Percentiles rank a stretch among this genome's conserved stretches.
phyloP scores from a whole-genome alignment of 371 early-diverging fungal genomes.

The Syncephalastrum racemosum region DNA sequence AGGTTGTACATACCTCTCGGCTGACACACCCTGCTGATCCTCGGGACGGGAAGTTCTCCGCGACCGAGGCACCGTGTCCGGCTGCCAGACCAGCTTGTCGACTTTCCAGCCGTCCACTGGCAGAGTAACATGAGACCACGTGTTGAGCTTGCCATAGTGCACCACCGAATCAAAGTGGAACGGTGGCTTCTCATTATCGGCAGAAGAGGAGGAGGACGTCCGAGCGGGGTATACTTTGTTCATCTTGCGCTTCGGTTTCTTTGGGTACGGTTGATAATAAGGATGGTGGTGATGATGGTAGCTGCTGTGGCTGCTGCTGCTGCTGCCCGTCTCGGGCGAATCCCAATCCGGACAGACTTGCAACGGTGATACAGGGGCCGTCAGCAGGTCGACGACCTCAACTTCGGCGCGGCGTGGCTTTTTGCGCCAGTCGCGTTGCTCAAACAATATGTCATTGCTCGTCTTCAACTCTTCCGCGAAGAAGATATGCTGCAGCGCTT shows the following conservation, averaged over 20 bases:
- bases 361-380: conserved; percentile 8
- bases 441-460: background rate
- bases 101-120: too few species aligned
- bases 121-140: conserved; percentile 8
- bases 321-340: background rate
- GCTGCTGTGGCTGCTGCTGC: conserved; percentile 1
- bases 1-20: too few species aligned
- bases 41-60: too few species aligned
- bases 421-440: conserved; percentile 4
- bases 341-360: conserved; percentile 18
- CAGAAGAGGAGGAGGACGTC: too few species aligned
- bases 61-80: too few species aligned
- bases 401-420: conserved; percentile 4
- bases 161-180: conserved; percentile 12
- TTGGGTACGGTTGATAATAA: background rate
- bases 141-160: conserved; percentile 16
- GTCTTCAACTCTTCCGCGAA: conserved; percentile 38
- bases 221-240: too few species aligned
- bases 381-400: conserved; percentile 11
- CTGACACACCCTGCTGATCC: too few species aligned
- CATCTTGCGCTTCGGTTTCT: too few species aligned
- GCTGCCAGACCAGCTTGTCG: too few species aligned
- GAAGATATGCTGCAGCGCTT: conserved; percentile 67
- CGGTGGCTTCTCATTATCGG: conserved; percentile 1
- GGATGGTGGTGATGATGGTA: background rate